A percentile compares a stretch with the other conserved stretches of the same genome.
These are phyloP conservation scores for Stereum hirsutum DNA, from an alignment of 1,284 basidiomycete genomes.

Conservation along the genomic window DNA sequence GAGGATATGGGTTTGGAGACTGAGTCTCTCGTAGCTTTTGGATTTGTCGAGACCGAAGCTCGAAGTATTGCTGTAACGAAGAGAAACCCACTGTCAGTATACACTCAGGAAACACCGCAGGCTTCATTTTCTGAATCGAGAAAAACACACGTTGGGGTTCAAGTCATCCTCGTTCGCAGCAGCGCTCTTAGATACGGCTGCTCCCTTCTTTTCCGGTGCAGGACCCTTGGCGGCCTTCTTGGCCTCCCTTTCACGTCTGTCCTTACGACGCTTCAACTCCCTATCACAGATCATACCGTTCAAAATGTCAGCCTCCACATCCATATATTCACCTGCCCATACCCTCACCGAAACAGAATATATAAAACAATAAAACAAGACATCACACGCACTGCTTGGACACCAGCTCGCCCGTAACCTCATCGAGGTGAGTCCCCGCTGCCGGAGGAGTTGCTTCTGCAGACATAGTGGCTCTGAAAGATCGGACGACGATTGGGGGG, in stretches of 20 bases:
- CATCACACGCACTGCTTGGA: conserved; percentile 76
- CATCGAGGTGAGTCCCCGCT: too few relatives aligned
- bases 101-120: not conserved
- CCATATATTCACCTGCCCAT: too few relatives aligned
- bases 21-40: conserved; percentile 80
- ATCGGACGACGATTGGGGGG: not conserved
- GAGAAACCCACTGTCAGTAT: not conserved
- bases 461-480: conserved; percentile 36
- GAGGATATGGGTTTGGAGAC: conserved; percentile 92
- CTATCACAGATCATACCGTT: conserved; percentile 38
- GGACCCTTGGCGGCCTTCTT: conserved; percentile 76
- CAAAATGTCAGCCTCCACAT: conserved; percentile 9
- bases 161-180: conserved; percentile 64
- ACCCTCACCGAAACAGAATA: too few relatives aligned
- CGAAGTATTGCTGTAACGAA: conserved; percentile 83
- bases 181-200: conserved; percentile 31
- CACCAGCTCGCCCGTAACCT: conserved; percentile 93
- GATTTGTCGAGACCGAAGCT: conserved; percentile 85
- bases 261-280: conserved; percentile 86
- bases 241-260: conserved; percentile 80
- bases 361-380: conserved; percentile 6
- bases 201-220: conserved; percentile 24
- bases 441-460: conserved; percentile 79
- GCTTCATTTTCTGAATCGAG: not conserved
- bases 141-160: conserved; percentile 57